Base-by-base conservation (phyloP, 495 filamentous ascomycete species). In the Xylaria bambusicola region DNA sequence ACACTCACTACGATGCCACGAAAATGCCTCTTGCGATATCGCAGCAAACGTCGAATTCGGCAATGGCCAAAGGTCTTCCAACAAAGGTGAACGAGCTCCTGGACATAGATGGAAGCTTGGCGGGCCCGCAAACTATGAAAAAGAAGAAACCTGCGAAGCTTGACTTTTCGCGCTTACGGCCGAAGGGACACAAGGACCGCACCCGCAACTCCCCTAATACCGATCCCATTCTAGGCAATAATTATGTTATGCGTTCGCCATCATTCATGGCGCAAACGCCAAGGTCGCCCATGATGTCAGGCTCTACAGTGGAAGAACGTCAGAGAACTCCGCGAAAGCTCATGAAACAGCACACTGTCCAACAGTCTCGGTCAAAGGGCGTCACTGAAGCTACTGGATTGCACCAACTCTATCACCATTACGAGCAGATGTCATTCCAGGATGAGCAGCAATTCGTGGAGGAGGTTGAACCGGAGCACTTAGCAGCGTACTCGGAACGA, bases 31-130 rank as follows among this genome's bases (percentile, higher is more conserved):
- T 82, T 3, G 67, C 79, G 12, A 79, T 82, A 61, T 83, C 80
- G 6, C 80, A 82, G 56, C 81, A 84, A 61, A 83, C 80, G 8
- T 81, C 80, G 1, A 77, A 70, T 54, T 82, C 80, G 17, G 77
- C 80, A 35, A 81, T 83, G 72, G 74, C 80, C 9, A 83, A 81
- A 62, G 79, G 78, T 6, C 68, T 79, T 5, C 78, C 80, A 6
- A 62, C 72, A 18, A 80, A 79, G 66, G 73, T 67, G 13, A 62
- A 72, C n/a, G 56, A 68, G 23, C 68, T 75, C 29, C 68, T 74
- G 44, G 77, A 77, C 71, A 76, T 77, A 27, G 76, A 77, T 38
- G 74, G 65, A 8, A 31, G 44, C 2, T 46, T 68, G 18, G 54
- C 63, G 44, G 56, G 57, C 29, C 45, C 57, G n/a, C 62, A 54